These are phyloP conservation scores for Thielaviopsis populi DNA, from an alignment of 2,329 filamentous ascomycete genomes.

Conservation along the genomic window DNA sequence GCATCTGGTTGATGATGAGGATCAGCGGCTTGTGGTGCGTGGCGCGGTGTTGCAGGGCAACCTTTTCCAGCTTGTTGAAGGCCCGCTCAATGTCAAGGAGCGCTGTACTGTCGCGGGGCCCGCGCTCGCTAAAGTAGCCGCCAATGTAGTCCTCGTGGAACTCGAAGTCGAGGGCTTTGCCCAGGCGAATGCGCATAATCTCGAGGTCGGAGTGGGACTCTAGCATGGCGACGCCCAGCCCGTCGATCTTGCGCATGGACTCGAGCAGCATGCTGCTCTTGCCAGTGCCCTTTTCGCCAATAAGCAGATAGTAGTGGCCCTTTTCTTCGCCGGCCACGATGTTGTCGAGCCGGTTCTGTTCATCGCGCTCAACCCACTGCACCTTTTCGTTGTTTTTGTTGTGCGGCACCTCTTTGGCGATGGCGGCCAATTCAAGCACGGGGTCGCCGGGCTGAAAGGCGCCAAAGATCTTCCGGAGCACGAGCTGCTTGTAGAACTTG, in stretches of 20 bases:
- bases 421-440: constrained; percentile 64
- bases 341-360: constrained; percentile 67
- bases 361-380: constrained; percentile 70
- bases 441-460: constrained; percentile 89
- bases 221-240: constrained; percentile 83
- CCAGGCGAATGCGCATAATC: constrained; percentile 83
- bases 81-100: constrained; percentile 90
- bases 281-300: constrained; percentile 91
- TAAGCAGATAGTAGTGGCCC: constrained; percentile 80
- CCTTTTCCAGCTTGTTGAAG: constrained; percentile 95
- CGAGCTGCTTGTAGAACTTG: constrained; percentile 73
- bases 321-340: constrained; percentile 59
- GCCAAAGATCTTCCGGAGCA: constrained; percentile 81
- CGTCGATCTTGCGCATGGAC: constrained; percentile 84
- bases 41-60: constrained; percentile 58
- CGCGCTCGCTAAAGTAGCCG: constrained; percentile 84
- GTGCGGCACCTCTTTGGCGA: constrained; percentile 40
- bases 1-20: constrained; percentile 88
- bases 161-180: constrained; percentile 89
- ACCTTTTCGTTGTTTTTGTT: constrained; percentile 24
- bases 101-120: constrained; percentile 80
- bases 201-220: constrained; percentile 91
- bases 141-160: constrained; percentile 98
- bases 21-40: constrained; percentile 55
- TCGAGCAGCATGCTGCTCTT: constrained; percentile 95